Percentiles rank a stretch among this genome's conserved stretches.
These are phyloP conservation scores for Nidula microcarpa DNA, from an alignment of 768 basidiomycete genomes.

Conservation along the genomic window DNA sequence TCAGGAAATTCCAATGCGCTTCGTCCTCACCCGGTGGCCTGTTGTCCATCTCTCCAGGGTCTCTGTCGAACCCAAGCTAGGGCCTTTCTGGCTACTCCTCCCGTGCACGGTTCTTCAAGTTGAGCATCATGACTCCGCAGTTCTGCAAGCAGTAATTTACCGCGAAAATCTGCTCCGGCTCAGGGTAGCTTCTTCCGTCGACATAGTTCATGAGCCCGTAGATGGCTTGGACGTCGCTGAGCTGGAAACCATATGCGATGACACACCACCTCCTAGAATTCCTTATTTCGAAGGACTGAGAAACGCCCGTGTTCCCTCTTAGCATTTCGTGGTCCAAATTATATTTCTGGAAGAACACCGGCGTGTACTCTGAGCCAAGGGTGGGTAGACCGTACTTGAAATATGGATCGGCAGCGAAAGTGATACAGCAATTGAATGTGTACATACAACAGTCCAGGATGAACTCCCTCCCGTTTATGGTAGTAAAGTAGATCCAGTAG, in stretches of 20 bases:
- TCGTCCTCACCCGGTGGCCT: slow-evolving; percentile 7
- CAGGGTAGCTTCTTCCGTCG: slow-evolving; percentile 12
- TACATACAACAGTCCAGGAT: slow-evolving; percentile 38
- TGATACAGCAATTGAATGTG: slow-evolving; percentile 31
- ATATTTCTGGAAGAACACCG: slow-evolving; percentile 19
- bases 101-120: slow-evolving; percentile 12
- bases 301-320: slow-evolving; percentile 11
- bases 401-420: slow-evolving; percentile 5
- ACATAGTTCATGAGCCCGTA: slow-evolving; percentile 24
- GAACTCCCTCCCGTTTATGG: slow-evolving; percentile 34
- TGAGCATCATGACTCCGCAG: slow-evolving; percentile 5
- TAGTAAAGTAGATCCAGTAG: slow-evolving; percentile 49
- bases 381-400: slow-evolving; percentile 5
- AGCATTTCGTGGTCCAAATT: slow-evolving; percentile 8
- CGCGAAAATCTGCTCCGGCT: slow-evolving; percentile 15
- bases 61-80: slow-evolving; percentile 13
- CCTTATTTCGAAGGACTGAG: slow-evolving; percentile 24
- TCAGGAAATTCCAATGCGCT: slow-evolving; percentile 18
- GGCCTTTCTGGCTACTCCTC: slow-evolving; percentile 17
- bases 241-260: slow-evolving; percentile 4
- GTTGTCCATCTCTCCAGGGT: slow-evolving; percentile 18
- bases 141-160: slow-evolving; percentile 6
- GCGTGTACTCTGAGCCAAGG: slow-evolving; percentile 1
- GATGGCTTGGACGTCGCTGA: slow-evolving; percentile 9
- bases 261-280: slow-evolving; percentile 13